These are phyloP conservation scores for Sporothrix luriei DNA, from an alignment of 2,329 filamentous ascomycete species.

Conservation along the genomic window DNA sequence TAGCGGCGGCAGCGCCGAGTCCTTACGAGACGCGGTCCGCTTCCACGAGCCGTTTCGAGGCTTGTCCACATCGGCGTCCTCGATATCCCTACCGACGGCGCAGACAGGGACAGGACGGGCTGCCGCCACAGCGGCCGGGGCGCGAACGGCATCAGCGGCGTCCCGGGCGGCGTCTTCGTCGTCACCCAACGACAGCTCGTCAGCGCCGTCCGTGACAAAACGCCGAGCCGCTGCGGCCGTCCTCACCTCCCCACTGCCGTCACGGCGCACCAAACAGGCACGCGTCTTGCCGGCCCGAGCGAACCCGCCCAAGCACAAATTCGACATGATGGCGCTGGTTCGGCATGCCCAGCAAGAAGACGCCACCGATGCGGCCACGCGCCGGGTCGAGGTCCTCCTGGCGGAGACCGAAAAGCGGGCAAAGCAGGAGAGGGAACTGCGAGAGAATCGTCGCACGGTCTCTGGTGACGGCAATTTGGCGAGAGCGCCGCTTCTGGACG, in stretches of 20 bases:
- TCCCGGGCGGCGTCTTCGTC: slow-evolving; percentile 2
- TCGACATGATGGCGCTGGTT: slow-evolving; percentile 64
- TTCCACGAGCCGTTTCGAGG: slow-evolving; percentile 17
- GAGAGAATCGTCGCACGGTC: slow-evolving; percentile 24
- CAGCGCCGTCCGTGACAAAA: slow-evolving; percentile 30
- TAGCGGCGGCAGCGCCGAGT: slow-evolving; percentile 25
- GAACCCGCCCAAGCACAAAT: slow-evolving; percentile 59
- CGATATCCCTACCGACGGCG: background rate
- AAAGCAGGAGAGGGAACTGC: background rate
- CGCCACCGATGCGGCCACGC: slow-evolving; percentile 59
- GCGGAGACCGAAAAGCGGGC: slow-evolving; percentile 37
- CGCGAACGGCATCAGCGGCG: background rate
- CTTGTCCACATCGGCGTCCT: background rate
- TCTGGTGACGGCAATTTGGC: slow-evolving; percentile 7
- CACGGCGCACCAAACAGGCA: slow-evolving; percentile 38
- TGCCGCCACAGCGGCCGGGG: background rate
- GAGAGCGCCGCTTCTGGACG: slow-evolving; percentile 42
- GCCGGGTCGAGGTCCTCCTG: slow-evolving; percentile 47
- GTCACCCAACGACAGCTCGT: slow-evolving; percentile 25
- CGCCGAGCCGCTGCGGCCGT: slow-evolving; percentile 32
- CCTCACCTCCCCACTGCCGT: slow-evolving; percentile 50
- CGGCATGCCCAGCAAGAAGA: slow-evolving; percentile 62
- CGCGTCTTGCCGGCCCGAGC: slow-evolving; percentile 37
- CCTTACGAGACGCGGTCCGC: slow-evolving; percentile 19
- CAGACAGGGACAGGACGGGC: background rate